Evolutionary conservation across 2,329 filamentous ascomycete genomes (phyloP).

Genomic region (Hymenoscyphus linearis): DNA sequence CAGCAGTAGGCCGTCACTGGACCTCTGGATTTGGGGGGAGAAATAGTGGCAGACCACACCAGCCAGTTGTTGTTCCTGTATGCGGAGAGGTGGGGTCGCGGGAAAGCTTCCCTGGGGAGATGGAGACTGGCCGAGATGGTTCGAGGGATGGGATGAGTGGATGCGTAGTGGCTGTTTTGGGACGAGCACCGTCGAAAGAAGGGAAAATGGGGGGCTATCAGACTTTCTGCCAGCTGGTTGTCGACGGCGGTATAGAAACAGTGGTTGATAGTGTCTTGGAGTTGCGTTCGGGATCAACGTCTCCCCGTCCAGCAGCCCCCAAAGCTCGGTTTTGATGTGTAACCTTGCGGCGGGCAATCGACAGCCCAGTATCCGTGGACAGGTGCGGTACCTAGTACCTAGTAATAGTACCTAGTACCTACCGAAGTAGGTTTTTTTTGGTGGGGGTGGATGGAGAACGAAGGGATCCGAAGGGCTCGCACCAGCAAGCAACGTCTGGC

Average conservation of each 20-base stretch:
- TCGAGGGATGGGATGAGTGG: background rate
- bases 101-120: conserved; percentile 5
- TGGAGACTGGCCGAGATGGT: background rate
- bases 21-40: background rate
- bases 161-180: conserved; percentile 1
- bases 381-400: too few species aligned
- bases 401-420: too few species aligned
- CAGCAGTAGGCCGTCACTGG: background rate
- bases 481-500: too few species aligned
- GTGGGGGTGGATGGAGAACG: too few species aligned
- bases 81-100: conserved; percentile 10
- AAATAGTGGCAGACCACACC: background rate
- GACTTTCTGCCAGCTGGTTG: background rate
- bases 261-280: background rate
- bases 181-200: background rate
- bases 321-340: background rate
- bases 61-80: conserved; percentile 5
- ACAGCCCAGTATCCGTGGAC: too few species aligned
- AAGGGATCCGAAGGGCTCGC: too few species aligned
- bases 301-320: background rate
- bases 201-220: background rate
- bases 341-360: background rate
- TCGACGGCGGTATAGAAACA: background rate
- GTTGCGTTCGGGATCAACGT: background rate
- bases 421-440: too few species aligned